Evolutionary conservation across 2,329 filamentous ascomycete species (phyloP), one percentile per base, ranked within the genome.

Genomic region (Metarhizium brunneum): DNA sequence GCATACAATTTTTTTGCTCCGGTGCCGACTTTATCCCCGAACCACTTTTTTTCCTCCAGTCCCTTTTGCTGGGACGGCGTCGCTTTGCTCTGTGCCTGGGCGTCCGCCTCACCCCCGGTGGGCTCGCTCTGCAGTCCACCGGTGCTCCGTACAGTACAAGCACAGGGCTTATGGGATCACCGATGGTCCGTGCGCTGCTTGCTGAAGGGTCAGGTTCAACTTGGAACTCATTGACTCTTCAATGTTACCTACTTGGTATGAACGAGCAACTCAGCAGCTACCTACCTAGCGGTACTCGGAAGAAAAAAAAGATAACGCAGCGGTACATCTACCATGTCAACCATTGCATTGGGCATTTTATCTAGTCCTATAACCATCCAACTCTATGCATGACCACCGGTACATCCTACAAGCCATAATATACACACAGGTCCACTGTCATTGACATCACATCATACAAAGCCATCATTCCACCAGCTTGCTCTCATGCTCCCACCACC

Each of bases 401-500:
- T 25, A 25, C 25, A 25, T 25, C 25, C 25, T 25, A 25, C 25
- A 25, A 25, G 25, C 25, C 25, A 25, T 25, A 25, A 25, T 25
- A 25, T 25, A 35, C 32, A 35, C 32, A 35, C 32, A 35, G 10
- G 10, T 35, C 32, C 32, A 11, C 32, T 6, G 32, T 35, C 32
- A 7, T 11, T 11, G 3, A 7, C 32, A 7, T 35, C 32, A 25
- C 25, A 25, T 25, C 25, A 50, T n/a, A 40, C 16, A 10, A 35
- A 29, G 25, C 5, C 29, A 32, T 18, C 38, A 35, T 14, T 20
- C 29, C 4, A 50, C 35, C 29, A 64, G 60, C 38, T 64, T 62
- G 59, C 65, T 59, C 58, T 68, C 61, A 60, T 79, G 73, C 62
- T 85, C 80, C 74, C 78, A 78, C 80, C 81, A 85, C 64, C 68